Percentiles rank a stretch among this genome's conserved stretches.
These are phyloP conservation scores for Heracleum sosnowskyi DNA, from an alignment of 129 eudicot genomes.

Conservation along the genomic window DNA sequence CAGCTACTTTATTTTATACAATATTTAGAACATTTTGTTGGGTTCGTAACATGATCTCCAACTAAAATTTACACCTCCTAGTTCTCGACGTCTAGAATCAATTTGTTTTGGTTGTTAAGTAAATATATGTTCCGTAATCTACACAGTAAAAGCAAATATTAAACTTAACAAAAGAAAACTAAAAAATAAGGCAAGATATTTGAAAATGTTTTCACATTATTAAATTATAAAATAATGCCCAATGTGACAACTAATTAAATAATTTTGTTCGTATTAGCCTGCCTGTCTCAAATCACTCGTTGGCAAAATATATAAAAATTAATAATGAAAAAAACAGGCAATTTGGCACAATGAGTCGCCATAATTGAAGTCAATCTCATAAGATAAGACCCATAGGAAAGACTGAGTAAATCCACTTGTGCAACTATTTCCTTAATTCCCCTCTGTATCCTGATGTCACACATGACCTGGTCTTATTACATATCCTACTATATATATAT, in stretches of 20 bases:
- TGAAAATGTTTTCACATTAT: background rate
- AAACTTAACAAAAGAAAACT: background rate
- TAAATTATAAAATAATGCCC: background rate
- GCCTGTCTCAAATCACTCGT: background rate
- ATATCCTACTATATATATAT: background rate
- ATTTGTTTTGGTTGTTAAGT: background rate
- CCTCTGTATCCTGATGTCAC: background rate
- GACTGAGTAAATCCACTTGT: too few relatives aligned
- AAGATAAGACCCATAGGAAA: too few relatives aligned
- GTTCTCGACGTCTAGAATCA: background rate
- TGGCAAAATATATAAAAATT: background rate
- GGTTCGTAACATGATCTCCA: too few relatives aligned
- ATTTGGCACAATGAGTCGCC: background rate
- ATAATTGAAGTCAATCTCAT: background rate
- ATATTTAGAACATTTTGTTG: too few relatives aligned
- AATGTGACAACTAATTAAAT: background rate
- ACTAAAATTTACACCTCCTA: background rate
- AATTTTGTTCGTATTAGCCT: background rate
- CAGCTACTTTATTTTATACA: too few relatives aligned
- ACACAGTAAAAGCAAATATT: background rate
- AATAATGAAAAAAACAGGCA: background rate
- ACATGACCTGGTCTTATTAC: background rate
- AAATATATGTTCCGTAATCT: background rate
- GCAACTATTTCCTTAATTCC: background rate
- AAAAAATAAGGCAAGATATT: background rate